Evolutionary conservation across 73 alveolate genomes (phyloP), one percentile per base, ranked within the genome.

Genomic region (Uronychia binucleata): DNA sequence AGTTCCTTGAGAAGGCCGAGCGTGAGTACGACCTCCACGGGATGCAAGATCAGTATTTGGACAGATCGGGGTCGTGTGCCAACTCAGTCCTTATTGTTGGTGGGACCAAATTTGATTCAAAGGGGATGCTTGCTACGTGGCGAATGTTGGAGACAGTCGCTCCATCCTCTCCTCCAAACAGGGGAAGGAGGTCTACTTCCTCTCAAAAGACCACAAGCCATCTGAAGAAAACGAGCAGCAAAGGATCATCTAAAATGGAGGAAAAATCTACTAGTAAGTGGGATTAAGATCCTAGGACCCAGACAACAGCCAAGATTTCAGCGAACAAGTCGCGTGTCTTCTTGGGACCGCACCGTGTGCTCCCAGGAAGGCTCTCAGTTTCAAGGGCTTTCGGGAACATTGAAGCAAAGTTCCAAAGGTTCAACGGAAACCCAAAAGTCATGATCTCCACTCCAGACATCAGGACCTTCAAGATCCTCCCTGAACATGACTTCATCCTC

Each of bases 71-170:
- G 28, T 88, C 95, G 1, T 93, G 97, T 75, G 97, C 95, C 0
- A 86, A 89, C 58, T 74, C 84, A 28, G 86, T 90, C 60, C 81
- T 93, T 27, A 77, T 93, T 30, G 90, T 93, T 28, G 93, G 27
- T 88, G 83, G 34, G 19, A 46, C n/a, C 5, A 46, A 46, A 46
- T 46, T 19, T 46, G 19, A 46, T 46, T 46, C 67, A 11, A 46
- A 46, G 67, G 67, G 19, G 5, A 85, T 79, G 87, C 81, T 32
- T 93, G 98, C 78, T 98, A 97, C 90, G 96, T 96, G 31, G 99
- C 98, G 1, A 98, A 98, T 85, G 98, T 98, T 28, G 99, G 99
- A 28, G 99, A 98, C 86, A 86, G 97, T 30, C 88, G 99, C 34
- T 99, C 99, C 1, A 95, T 98, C 29, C 83, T 96, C 59, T 90